phyloP scores from a whole-genome alignment of 495 filamentous ascomycete genomes.

The Bryoglossum gracile region DNA sequence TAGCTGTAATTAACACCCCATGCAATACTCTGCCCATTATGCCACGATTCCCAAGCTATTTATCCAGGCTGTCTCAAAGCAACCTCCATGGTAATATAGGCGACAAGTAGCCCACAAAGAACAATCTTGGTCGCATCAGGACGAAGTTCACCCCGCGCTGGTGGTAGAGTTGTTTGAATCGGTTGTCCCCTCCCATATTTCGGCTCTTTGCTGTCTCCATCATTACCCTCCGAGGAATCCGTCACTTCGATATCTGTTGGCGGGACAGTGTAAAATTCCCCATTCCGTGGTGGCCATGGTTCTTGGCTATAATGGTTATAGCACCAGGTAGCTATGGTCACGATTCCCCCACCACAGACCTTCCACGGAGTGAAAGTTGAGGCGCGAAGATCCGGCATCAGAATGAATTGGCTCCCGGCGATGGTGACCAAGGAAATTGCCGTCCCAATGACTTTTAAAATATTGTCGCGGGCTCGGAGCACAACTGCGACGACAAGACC shows the following conservation, averaged over 20 bases:
- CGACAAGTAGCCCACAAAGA: neutral
- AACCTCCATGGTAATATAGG: neutral
- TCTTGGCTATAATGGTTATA: constrained; percentile 15
- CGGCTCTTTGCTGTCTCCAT: neutral
- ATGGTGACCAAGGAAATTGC: constrained; percentile 5
- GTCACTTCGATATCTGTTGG: neutral
- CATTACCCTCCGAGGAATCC: neutral
- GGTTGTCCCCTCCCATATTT: neutral
- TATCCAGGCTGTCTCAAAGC: constrained; percentile 2
- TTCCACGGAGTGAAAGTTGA: constrained; percentile 10
- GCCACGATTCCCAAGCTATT: neutral
- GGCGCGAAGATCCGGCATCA: constrained; percentile 9
- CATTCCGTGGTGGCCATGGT: neutral
- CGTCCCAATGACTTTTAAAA: constrained; percentile 13
- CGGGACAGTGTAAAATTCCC: neutral
- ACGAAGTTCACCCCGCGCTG: neutral
- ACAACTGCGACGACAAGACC: constrained; percentile 13
- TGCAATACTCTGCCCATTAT: neutral
- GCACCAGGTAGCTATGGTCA: constrained; percentile 6
- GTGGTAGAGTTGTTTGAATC: neutral
- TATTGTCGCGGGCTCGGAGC: constrained; percentile 11
- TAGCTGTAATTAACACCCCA: neutral
- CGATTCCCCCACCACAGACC: constrained; percentile 9
- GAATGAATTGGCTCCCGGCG: constrained; percentile 8
- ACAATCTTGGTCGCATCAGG: constrained; percentile 2